Evolutionary conservation across 1,284 basidiomycete genomes (phyloP).

Genomic region (Mycena citricolor): DNA sequence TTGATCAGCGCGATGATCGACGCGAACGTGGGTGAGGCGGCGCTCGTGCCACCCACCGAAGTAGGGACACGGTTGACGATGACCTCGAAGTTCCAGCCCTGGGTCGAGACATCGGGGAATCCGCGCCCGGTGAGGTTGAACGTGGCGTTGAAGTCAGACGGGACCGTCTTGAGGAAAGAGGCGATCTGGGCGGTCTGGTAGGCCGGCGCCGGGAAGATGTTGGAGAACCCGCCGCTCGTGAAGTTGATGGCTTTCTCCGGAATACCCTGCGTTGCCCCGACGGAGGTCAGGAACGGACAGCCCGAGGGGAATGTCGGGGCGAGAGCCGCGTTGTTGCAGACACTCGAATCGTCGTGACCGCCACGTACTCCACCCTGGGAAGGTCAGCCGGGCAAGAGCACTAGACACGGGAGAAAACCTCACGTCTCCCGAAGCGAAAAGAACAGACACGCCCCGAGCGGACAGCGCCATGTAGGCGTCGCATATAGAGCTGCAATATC

Average conservation of each 20-base stretch:
- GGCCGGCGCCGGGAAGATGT: constrained; percentile 15
- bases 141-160: constrained; percentile 5
- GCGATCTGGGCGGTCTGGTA: constrained; percentile 17
- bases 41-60: constrained; percentile 1
- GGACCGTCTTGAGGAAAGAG: constrained; percentile 1
- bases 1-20: constrained; percentile 13
- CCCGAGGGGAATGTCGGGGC: constrained; percentile 24
- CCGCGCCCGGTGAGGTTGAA: constrained; percentile 15
- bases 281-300: constrained; percentile 37
- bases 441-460: constrained; percentile 11
- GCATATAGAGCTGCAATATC: constrained; percentile 10
- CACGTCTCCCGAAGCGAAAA: constrained; percentile 13
- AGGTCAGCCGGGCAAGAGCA: neutral
- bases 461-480: constrained; percentile 6
- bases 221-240: constrained; percentile 33
- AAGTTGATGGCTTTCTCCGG: constrained; percentile 17
- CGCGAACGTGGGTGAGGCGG: constrained; percentile 7
- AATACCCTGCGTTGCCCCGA: constrained; percentile 28
- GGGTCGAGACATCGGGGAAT: constrained; percentile 17
- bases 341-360: constrained; percentile 29
- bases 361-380: constrained; percentile 43
- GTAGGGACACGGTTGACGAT: neutral
- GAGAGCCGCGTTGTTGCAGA: constrained; percentile 29
- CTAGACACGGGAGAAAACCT: neutral
- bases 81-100: constrained; percentile 14